Conservation (phyloP, 768 basidiomycete genomes). For the Myochromella boudieri region DNA sequence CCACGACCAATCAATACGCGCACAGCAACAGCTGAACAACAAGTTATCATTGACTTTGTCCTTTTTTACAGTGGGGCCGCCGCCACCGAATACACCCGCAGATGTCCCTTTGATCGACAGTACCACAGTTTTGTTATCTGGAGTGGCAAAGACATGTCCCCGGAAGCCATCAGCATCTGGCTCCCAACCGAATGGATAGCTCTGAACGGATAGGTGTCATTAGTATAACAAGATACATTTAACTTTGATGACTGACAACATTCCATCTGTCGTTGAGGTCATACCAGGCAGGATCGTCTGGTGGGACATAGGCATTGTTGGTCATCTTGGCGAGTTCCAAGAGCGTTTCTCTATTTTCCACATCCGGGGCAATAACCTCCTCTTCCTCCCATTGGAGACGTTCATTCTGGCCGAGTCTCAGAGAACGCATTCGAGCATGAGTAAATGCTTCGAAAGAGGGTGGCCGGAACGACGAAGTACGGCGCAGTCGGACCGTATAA, state of each 20-base stretch:
- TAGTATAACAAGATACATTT: neutral
- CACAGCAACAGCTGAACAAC: conserved; percentile 94
- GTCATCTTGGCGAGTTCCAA: conserved; percentile 92
- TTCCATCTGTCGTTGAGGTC: conserved; percentile 69
- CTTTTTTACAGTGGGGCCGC: conserved; percentile 84
- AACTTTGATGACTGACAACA: conserved; percentile 31
- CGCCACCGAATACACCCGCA: conserved; percentile 68
- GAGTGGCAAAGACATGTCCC: conserved; percentile 86
- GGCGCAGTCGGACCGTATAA: conserved; percentile 39
- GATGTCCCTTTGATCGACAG: conserved; percentile 94
- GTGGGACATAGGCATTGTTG: conserved; percentile 82
- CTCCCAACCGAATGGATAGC: conserved; percentile 91
- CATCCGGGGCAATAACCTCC: conserved; percentile 72
- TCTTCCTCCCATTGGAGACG: conserved; percentile 70
- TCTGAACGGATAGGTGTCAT: conserved; percentile 34
- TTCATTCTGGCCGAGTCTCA: conserved; percentile 45
- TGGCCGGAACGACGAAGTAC: conserved; percentile 40
- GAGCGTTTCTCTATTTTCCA: conserved; percentile 72
- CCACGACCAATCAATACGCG: conserved; percentile 91
- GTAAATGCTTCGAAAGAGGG: conserved; percentile 45
- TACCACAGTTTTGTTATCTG: conserved; percentile 81
- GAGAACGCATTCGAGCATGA: conserved; percentile 44
- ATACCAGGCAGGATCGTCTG: conserved; percentile 73
- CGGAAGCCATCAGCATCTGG: conserved; percentile 84
- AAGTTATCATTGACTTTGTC: conserved; percentile 95